Evolutionary conservation across 164 flowering plant species (phyloP), one percentile per base, ranked within the genome.

Genomic region (Amborella trichopoda): DNA sequence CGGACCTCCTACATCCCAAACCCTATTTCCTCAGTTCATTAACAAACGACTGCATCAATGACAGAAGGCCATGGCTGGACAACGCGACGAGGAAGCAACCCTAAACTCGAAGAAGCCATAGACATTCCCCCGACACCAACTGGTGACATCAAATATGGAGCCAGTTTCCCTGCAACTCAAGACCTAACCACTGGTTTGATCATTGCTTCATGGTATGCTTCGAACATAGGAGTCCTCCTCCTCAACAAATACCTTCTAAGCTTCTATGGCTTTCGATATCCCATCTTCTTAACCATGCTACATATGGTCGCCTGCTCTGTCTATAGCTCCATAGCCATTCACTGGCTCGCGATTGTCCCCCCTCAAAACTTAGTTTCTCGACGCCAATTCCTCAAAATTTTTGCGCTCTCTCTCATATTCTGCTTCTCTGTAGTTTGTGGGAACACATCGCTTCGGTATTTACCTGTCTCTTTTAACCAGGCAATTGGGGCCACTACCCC

Each of bases 401-500:
- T 75, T 20, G 80, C 83, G 3, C 63, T 89, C 23, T 57, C 68
- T 52, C 71, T 58, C 22, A 78, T 89, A 27, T 89, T 89, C 53
- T 85, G 88, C 58, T 82, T 85, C 77, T 82, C 90, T 11, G 97
- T 89, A 30, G 97, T 89, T 3, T 80, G 90, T 44, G 97, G 97
- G 0, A 89, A 89, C 54, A 78, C 95, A 10, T 82, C 95, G 0
- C 62, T 89, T 23, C 63, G 93, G 19, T 85, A 85, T 73, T 55
- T 89, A 0, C 97, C 94, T 0, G 85, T 89, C 2, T 85, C 95
- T 5, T 89, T 89, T 43, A 85, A 89, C 34, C 97, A 89, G 53
- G 95, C 94, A 0, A 80, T 90, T 28, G 98, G 95, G 0, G 95
- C 98, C 1, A 90, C 98, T 0, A 86, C 94, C 13, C 98, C 98